phyloP scores from a whole-genome alignment of 2,329 filamentous ascomycete genomes.

The Aphanoascus verrucosus region DNA sequence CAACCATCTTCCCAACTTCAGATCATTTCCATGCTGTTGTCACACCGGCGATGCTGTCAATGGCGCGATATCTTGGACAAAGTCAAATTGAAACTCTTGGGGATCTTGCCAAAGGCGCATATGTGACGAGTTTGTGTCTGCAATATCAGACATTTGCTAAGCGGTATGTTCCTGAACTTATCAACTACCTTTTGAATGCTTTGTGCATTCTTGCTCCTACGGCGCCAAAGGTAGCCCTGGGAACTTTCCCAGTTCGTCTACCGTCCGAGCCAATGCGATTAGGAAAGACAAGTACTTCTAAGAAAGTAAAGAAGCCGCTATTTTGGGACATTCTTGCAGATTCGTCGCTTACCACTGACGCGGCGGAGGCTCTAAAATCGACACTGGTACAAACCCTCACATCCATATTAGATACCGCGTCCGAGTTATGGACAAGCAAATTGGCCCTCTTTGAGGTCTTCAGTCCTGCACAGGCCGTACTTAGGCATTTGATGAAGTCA shows the following conservation, averaged over 20 bases:
- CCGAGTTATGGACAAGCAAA: conserved; percentile 63
- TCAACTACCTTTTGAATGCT: conserved; percentile 70
- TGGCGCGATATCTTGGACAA: conserved; percentile 72
- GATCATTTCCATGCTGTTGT: conserved; percentile 95
- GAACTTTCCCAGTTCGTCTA: conserved; percentile 51
- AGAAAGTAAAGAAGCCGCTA: conserved; percentile 42
- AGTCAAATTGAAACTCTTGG: conserved; percentile 54
- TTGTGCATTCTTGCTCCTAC: conserved; percentile 55
- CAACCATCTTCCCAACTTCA: conserved; percentile 80
- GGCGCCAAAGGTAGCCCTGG: conserved; percentile 39
- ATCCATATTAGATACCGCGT: conserved; percentile 55
- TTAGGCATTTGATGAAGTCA: conserved; percentile 51
- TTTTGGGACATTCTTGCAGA: conserved; percentile 47
- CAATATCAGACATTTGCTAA: conserved; percentile 77
- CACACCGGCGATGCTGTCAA: conserved; percentile 78
- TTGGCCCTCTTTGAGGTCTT: conserved; percentile 72
- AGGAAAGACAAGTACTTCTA: conserved; percentile 29
- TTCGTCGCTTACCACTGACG: conserved; percentile 15
- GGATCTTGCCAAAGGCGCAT: conserved; percentile 64
- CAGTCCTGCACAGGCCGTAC: conserved; percentile 47
- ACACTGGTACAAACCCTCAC: conserved; percentile 54
- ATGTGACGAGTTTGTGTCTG: conserved; percentile 64
- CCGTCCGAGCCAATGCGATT: conserved; percentile 29
- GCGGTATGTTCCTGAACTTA: conserved; percentile 77
- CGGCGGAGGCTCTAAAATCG: conserved; percentile 41